Base-by-base conservation (phyloP, 352 stramenopile genomes). In the Globisporangium rhizosaccharum region DNA sequence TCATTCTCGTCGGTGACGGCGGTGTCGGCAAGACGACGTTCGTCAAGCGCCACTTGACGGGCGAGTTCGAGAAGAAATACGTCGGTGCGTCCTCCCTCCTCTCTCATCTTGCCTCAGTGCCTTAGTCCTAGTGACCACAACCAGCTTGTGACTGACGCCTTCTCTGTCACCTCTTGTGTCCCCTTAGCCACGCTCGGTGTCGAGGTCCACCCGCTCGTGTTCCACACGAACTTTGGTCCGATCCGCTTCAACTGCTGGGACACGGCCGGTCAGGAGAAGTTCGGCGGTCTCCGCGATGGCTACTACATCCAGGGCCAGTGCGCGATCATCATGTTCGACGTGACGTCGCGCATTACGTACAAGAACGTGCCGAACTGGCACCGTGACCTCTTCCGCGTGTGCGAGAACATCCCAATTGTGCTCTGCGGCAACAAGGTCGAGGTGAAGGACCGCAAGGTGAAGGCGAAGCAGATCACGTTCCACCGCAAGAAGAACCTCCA, bases 221-320 rank as follows among this genome's bases (percentile, higher is more conserved):
- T 99, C 80, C 90, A 99, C 88, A 99, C 97, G 56, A 99, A 99
- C 84, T 96, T 97, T 68, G 97, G 97, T 56, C 86, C 88, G 25
- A 99, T 99, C 75, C 98, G 98, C 67, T 99, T 99, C 90, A 99
- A 99, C 79, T 98, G 98, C 68, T 99, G 97, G 97, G 98, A 99
- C 80, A 99, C 97, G 39, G 98, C 98, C 57, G 97, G 97, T 59
- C 97, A 99, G 82, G 97, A 99, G 71, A 99, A 99, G 82, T 98
- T 98, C 66, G 93, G 92, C 59, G 95, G 93, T 66, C 84, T 98
- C 23, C 79, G 94, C 47, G 95, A 98, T 61, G 94, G 94, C 45
- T 98, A 98, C 86, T 98, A 98, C 86, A 98, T 99, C 75, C 96
- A 99, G 80, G 97, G 96, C 45, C 96, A 99, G 79, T 99, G 97